Evolutionary conservation across 2,329 filamentous ascomycete genomes (phyloP), one percentile per base, ranked within the genome.

Genomic region (Talaromyces marneffei): DNA sequence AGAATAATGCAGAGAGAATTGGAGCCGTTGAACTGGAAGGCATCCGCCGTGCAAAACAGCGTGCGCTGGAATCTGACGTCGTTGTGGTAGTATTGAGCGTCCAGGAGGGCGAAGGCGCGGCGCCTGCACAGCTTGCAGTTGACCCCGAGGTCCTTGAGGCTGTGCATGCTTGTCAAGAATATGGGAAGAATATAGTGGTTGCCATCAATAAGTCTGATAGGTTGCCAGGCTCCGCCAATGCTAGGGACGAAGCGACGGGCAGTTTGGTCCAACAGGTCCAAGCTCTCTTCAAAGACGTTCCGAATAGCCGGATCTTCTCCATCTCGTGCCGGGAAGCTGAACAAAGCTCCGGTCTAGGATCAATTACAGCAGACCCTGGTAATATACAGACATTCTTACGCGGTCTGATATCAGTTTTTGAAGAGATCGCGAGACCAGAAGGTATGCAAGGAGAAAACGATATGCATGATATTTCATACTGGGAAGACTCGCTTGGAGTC

Each of bases 21-120:
- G 90, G 92, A 0, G 79, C 83, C 9, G 82, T 99, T 27, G 94
- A 99, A 71, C 80, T 87, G 71, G 94, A 99, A 74, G 94, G 94
- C 1, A 97, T 99, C 70, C 85, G 89, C 56, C 83, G 94, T 55
- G 94, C 94, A 7, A 91, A 88, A 72, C 85, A 87, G 62, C 88
- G 90, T 68, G 94, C 93, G 0, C 76, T 86, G 31, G 87, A 92
- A 57, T 93, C 93, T 10, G 91, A 99, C 75, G 81, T 97, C 5
- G 84, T 97, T 48, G 82, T 97, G 54, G 88, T 90, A 8, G 82
- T 99, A 59, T 84, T 91, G 7, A 90, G 91, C 4, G 75, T 96
- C 42, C 90, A 95, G 69, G 67, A 71, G 3, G 69, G 69, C 14
- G 60, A 62, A 2, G 66, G 70, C 7, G 75, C 70, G 9, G 63